Base-by-base conservation (phyloP, 75 land plant genomes). In the Gnetum montanum region DNA sequence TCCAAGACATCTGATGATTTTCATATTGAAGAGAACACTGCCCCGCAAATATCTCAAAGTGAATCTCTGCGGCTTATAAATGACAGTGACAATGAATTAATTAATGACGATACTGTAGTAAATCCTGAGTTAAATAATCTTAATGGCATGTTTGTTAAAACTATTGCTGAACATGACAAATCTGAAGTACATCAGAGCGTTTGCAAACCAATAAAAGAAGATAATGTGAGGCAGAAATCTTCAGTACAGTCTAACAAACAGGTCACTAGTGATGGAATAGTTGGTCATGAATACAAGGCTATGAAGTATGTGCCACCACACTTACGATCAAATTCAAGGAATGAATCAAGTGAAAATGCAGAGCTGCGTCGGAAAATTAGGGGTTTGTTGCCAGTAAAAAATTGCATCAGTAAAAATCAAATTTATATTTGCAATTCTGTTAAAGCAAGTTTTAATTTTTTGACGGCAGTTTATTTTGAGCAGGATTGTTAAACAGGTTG, bases 401-500 rank as follows among this genome's bases (percentile, higher is more conserved):
- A 31, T 25, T 5, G 2, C 31, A 29, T 52, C 24, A 23, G 31
- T 8, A 26, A 24, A 18, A 34, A 16, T 44, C 1, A 33, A 13
- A 35, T 18, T 18, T 11, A 15, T 33, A n/a, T 40, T 45, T 37
- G 20, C 47, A 13, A 19, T 24, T 47, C 43, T 11, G n/a, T 18
- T 27, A 15, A 22, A 16, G 31, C 29, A 18, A 27, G 11, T 55
- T 55, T 20, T 51, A 18, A 28, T 60, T 31, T 24, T 30, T 37
- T 15, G 19, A 27, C 40, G 2, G 23, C 16, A 24, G 23, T 49
- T 31, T 0, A 54, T 31, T 4, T 46, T 41, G 45, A 30, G 1
- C 60, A 94, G 98, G 96, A 31, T 87, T 94, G 23, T 52, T 94
- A 41, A 89, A 89, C 61, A 77, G 83, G 72, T 64, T 94, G 18